Base-by-base conservation (phyloP, 768 basidiomycete genomes). In the Suillus subaureus region DNA sequence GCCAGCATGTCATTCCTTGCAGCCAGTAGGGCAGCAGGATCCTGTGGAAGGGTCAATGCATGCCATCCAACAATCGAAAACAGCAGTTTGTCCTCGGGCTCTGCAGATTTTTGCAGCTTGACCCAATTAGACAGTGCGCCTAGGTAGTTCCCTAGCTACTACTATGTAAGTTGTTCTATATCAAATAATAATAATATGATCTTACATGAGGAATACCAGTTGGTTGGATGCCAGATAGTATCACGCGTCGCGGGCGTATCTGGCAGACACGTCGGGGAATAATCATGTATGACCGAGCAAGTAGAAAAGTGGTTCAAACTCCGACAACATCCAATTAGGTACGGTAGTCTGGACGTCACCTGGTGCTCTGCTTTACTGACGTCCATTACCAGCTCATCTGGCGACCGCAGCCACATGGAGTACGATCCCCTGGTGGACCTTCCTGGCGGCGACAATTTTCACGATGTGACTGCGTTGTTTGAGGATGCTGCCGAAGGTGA, bases 21-120 rank as follows among this genome's bases (percentile, higher is more conserved):
- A 2, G 79, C 73, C 16, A 81, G 79, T 9, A 98, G 83, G 15
- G 79, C 73, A 43, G 78, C 74, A 0, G 95, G 93, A 73, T 96
- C 82, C 81, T 97, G 95, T 6, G 95, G 95, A 31, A 99, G 80
- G 2, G 96, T 98, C 71, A 98, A 82, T 13, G 96, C 96, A 74
- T 99, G 97, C 85, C 94, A 91, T 35, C 96, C 96, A 15, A 96
- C 96, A 67, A 97, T 89, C 1, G 93, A 90, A 77, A 93, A 96
- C 28, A 97, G 76, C 11, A 96, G 81, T 61, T 83, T 79, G 72
- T 94, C 91, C 12, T 85, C 80, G 1, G 83, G 80, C 11, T 73
- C 72, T 0, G 89, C 84, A 45, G 83, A 79, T 51, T 84, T 80
- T 76, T 97, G 94, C 33, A 97, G 80, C 62, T 82, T 83, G 56